Conservation (phyloP, 208 protist species). For the Leishmania tarentolae region DNA sequence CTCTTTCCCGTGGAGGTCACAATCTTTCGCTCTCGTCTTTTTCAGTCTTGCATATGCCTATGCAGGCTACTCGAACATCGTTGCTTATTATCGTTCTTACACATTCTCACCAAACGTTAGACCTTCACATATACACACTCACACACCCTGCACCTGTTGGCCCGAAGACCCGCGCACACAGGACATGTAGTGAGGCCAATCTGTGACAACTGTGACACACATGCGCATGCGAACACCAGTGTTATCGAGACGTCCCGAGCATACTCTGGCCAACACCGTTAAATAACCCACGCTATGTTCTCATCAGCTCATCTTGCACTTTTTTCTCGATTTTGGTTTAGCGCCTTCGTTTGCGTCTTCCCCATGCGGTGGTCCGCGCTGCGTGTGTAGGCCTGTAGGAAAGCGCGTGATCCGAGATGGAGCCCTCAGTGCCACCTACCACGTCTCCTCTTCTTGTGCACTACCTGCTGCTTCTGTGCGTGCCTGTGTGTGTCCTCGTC, state of each 20-base stretch:
- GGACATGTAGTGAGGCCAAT: too few relatives aligned
- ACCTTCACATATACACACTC: neutral
- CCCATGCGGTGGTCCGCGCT: neutral
- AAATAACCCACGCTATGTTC: neutral
- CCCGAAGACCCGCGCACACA: too few relatives aligned
- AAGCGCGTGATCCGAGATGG: neutral
- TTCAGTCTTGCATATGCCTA: neutral
- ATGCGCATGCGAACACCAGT: neutral
- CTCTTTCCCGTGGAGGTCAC: too few relatives aligned
- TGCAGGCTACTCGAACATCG: neutral
- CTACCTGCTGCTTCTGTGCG: neutral
- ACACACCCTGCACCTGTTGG: neutral
- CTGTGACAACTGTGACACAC: too few relatives aligned
- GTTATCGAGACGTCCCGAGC: neutral
- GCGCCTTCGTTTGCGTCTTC: neutral
- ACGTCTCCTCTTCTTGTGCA: neutral
- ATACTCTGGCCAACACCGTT: neutral
- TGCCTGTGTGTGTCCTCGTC: too few relatives aligned
- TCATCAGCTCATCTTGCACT: neutral
- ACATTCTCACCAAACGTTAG: neutral
- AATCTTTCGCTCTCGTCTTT: neutral
- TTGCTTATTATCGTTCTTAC: neutral
- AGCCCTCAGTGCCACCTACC: neutral
- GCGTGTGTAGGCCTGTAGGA: neutral
- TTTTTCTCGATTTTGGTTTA: conserved; percentile 14